Base-by-base conservation (phyloP, 805 yeast genomes). In the Zygosaccharomyces kombuchaensis region DNA sequence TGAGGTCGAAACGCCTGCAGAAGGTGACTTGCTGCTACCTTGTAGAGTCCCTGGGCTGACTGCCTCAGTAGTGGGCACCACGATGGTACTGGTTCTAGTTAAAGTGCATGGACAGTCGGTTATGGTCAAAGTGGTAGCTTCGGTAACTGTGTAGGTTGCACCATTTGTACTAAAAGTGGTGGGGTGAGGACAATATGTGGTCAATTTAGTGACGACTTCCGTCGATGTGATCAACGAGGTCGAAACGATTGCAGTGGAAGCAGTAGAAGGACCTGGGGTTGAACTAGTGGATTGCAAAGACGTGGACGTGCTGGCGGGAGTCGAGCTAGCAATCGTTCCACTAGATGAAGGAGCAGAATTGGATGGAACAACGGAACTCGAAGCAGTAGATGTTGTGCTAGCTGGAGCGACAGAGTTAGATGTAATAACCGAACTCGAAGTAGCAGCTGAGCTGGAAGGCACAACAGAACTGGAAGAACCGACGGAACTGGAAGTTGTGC, bases 91-190 rank as follows among this genome's bases (percentile, higher is more conserved):
- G 9, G 43, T 39, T n/a, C 9, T 34, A n/a, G 54, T 46, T 61
- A 81, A 60, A 65, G 90, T 84, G 76, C 95, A 86, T 65, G 89
- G 90, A 71, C 85, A 81, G 76, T 87, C 82, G 61, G 93, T 84
- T 78, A 86, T 76, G 68, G 93, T 85, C 60, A 87, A 69, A 57
- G 93, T 85, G 67, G 91, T 84, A 51, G 91, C 81, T 60, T 67
- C 82, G 51, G 89, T 79, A 64, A 83, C 87, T 54, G 84, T 79
- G 78, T 80, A 76, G 63, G 91, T 83, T 66, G 66, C 65, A 74
- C 75, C 74, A 77, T 80, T 81, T 68, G 80, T 78, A 53, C 72
- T 74, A 50, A 85, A 60, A 49, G 75, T 68, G 59, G 95, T 87
- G 40, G 93, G 69, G 52, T 60, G 71, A 67, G 95, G 93, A 72